Percentiles rank a stretch among this genome's conserved stretches.
phyloP scores from a whole-genome alignment of 352 stramenopile species.

The Globisporangium takayamanum region DNA sequence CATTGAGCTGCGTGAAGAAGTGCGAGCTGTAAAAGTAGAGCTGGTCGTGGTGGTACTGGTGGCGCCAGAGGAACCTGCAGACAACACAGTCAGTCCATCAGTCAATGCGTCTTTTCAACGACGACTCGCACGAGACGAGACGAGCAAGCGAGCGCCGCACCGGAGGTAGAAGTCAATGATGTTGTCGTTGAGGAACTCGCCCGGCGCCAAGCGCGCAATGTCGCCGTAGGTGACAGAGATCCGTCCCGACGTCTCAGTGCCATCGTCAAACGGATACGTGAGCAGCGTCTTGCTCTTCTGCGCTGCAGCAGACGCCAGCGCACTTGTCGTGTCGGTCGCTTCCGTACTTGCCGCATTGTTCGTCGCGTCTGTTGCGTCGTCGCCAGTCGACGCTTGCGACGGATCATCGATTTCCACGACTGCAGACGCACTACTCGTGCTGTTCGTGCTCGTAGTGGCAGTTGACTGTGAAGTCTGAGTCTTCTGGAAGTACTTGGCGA shows the following conservation, averaged over 20 bases:
- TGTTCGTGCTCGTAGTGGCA: neutral
- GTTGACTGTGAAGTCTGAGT: neutral
- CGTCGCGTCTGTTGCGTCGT: neutral
- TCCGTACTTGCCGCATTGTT: neutral
- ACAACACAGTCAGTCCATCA: too few relatives aligned
- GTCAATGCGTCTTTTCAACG: too few relatives aligned
- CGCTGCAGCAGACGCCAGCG: neutral
- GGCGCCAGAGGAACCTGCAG: conserved; percentile 58
- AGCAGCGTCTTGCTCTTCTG: conserved; percentile 29
- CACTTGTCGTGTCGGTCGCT: neutral
- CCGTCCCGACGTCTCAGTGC: conserved; percentile 15
- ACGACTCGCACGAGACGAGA: neutral
- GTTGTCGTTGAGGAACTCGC: conserved; percentile 92
- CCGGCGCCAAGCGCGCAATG: conserved; percentile 78
- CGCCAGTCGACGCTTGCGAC: neutral
- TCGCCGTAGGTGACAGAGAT: conserved; percentile 84
- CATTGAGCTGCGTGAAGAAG: conserved; percentile 91
- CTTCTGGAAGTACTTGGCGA: conserved; percentile 7
- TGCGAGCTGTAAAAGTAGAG: conserved; percentile 94
- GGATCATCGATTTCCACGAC: conserved; percentile 15
- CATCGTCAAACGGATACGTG: conserved; percentile 59
- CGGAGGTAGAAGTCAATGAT: conserved; percentile 92
- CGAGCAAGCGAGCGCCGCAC: conserved; percentile 19
- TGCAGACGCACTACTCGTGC: neutral
- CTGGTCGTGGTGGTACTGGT: conserved; percentile 49